Base-by-base conservation (phyloP, 805 yeast species). In the Ogataea corticis region DNA sequence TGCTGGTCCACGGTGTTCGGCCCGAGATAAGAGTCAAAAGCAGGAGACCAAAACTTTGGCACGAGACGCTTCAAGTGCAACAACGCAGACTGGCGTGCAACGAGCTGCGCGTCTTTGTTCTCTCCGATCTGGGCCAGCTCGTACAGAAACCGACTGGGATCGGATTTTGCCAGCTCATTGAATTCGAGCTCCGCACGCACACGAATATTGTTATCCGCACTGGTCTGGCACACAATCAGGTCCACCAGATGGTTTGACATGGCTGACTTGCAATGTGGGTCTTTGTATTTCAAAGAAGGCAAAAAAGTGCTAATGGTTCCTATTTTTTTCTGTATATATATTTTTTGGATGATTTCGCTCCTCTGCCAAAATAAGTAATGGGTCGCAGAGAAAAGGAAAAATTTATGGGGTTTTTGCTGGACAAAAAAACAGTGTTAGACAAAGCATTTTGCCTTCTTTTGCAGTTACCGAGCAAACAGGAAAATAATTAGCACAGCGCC, bases 1-100 rank as follows among this genome's bases (percentile, higher is more conserved):
- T 73, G 76, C 39, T 74, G 80, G 10, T 67, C 59, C 11, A 88
- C 63, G 5, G 67, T 48, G n/a, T 33, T 29, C 0, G 83, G 82
- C 0, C 95, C 95, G 14, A 69, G 63, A 61, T 79, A 91, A 13
- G 87, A 82, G 43, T 77, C 82, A 62, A 90, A 89, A 0, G 87
- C 96, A 7, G 90, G 78, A 13, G 90, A 80, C 98, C 98, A 91
- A 56, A 77, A 80, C 54, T 73, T 68, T 0, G 90, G 85, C 1
- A 87, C 84, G 14, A 84, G 62, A 43, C 85, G 72, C 57, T 86
- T 84, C 53, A 87, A 62, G 49, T 85, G 82, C 28, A 88, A 66
- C 32, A 90, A 63, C 13, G 85, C 76, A 34, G 85, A 72, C 61
- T 85, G 96, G 54, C 85, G 70, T 0, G 72, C 46, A 4, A 74